These are phyloP conservation scores for Clitoria ternatea DNA, from an alignment of 306 rosid genomes.

Conservation along the genomic window DNA sequence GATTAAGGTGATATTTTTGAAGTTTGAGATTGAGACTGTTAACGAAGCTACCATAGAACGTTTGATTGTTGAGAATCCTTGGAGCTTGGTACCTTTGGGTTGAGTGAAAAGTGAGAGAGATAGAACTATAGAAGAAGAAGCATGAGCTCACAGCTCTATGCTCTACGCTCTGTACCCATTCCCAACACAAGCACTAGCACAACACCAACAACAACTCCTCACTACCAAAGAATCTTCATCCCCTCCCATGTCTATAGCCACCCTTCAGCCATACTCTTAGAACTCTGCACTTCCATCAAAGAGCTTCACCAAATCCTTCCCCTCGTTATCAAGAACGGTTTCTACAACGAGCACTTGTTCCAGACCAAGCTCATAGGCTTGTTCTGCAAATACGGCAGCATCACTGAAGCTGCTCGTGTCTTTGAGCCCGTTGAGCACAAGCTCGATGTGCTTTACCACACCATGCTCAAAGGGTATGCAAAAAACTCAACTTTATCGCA, in stretches of 20 bases:
- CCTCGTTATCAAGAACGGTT: slow-evolving; percentile 62
- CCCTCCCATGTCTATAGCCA: slow-evolving; percentile 77
- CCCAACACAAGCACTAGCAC: slow-evolving; percentile 13
- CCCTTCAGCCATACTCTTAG: slow-evolving; percentile 78
- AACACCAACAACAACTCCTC: slow-evolving; percentile 36
- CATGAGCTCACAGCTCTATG: slow-evolving; percentile 48
- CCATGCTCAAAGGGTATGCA: slow-evolving; percentile 80
- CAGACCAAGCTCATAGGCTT: slow-evolving; percentile 84
- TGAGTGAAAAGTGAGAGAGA: neutral
- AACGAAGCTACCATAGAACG: too few species aligned
- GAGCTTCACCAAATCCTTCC: slow-evolving; percentile 80
- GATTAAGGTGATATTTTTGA: too few species aligned
- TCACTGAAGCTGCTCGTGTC: slow-evolving; percentile 62
- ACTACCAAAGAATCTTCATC: slow-evolving; percentile 59
- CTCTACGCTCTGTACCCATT: slow-evolving; percentile 16
- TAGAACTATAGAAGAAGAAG: too few species aligned
- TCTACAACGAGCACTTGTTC: slow-evolving; percentile 61
- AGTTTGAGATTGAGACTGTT: too few species aligned
- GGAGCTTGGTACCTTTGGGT: neutral
- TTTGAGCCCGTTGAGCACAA: slow-evolving; percentile 58
- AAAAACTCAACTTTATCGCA: slow-evolving; percentile 50
- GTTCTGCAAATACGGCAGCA: slow-evolving; percentile 66
- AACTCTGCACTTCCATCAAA: slow-evolving; percentile 64
- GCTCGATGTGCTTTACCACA: slow-evolving; percentile 78
- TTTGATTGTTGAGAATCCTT: too few species aligned